phyloP scores from a whole-genome alignment of 2,329 filamentous ascomycete species.

The Apiospora kogelbergensis region DNA sequence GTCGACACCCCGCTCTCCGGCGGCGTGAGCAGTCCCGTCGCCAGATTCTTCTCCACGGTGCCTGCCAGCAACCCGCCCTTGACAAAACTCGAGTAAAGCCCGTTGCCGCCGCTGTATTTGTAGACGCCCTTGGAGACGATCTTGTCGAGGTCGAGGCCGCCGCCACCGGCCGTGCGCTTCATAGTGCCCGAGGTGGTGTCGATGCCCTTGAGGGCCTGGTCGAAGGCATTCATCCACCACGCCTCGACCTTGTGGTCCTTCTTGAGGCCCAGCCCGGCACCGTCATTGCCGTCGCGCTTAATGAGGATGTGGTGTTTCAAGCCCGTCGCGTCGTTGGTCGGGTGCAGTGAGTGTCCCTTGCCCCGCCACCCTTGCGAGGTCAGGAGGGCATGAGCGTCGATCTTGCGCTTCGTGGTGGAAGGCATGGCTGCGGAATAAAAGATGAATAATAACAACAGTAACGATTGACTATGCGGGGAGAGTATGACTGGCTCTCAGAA shows the following conservation, averaged over 20 bases:
- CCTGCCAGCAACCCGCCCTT: constrained; percentile 75
- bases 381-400: constrained; percentile 85
- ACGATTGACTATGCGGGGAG: not conserved
- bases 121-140: constrained; percentile 50
- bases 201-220: constrained; percentile 82
- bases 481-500: not conserved
- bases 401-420: constrained; percentile 34
- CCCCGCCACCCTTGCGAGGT: constrained; percentile 88
- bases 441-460: not conserved
- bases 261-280: constrained; percentile 78
- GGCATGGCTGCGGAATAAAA: not conserved
- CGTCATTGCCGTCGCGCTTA: constrained; percentile 73
- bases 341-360: constrained; percentile 82
- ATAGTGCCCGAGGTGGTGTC: constrained; percentile 59
- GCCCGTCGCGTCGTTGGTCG: constrained; percentile 69
- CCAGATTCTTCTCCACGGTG: constrained; percentile 48
- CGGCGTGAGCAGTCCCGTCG: constrained; percentile 26
- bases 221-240: constrained; percentile 97
- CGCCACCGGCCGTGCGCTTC: constrained; percentile 53
- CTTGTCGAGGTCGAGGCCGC: constrained; percentile 50
- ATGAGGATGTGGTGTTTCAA: constrained; percentile 82
- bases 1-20: constrained; percentile 31
- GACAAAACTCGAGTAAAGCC: constrained; percentile 82
- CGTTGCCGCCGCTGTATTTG: constrained; percentile 60
- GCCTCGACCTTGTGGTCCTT: constrained; percentile 70